Percentiles rank a stretch among this genome's conserved stretches.
These are phyloP conservation scores for Podaxis pistillaris DNA, from an alignment of 768 basidiomycete genomes.

Conservation along the genomic window DNA sequence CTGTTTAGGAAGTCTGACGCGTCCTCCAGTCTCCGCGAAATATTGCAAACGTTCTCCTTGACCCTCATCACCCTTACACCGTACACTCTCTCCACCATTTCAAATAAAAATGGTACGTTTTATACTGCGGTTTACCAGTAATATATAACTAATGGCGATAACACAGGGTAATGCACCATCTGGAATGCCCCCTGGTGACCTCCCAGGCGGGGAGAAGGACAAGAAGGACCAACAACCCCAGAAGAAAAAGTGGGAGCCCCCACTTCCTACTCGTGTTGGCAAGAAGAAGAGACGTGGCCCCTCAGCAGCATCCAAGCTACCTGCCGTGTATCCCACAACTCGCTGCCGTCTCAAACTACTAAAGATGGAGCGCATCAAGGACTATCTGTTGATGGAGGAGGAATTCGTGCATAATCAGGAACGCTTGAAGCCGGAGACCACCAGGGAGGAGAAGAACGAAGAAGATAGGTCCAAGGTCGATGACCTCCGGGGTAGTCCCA, in stretches of 20 bases:
- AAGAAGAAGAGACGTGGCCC: conserved; percentile 98
- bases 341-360: conserved; percentile 93
- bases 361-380: conserved; percentile 98
- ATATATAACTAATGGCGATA: background rate
- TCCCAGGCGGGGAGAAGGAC: conserved; percentile 32
- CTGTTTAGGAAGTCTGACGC: conserved; percentile 50
- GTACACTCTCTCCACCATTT: conserved; percentile 9
- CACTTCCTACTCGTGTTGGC: conserved; percentile 93
- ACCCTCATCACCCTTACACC: conserved; percentile 14
- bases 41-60: conserved; percentile 13
- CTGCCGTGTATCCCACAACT: conserved; percentile 90
- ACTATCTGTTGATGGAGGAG: conserved; percentile 93
- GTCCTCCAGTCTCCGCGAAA: conserved; percentile 29
- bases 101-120: conserved; percentile 27
- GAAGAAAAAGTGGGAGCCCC: conserved; percentile 98
- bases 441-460: conserved; percentile 92
- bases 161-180: conserved; percentile 75
- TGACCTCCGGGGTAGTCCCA: conserved; percentile 90
- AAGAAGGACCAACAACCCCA: conserved; percentile 50
- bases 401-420: conserved; percentile 95
- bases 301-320: conserved; percentile 85
- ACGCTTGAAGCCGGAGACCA: conserved; percentile 81
- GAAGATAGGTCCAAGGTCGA: conserved; percentile 94
- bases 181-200: conserved; percentile 43
- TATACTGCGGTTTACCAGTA: background rate